These are phyloP conservation scores for Solanum paucissectum DNA, from an alignment of 257 asterid species.

Conservation along the genomic window DNA sequence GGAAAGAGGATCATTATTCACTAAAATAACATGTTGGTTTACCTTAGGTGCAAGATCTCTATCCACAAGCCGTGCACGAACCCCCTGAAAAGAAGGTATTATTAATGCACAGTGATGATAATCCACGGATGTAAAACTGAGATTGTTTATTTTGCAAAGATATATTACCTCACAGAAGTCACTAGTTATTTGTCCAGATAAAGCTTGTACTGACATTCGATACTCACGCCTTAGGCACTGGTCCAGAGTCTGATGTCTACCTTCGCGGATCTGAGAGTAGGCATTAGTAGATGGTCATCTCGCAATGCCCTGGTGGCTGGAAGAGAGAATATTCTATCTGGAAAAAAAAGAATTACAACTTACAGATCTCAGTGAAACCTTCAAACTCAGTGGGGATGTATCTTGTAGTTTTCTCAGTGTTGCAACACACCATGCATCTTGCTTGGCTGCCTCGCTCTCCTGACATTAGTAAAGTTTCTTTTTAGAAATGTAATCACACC, in stretches of 20 bases:
- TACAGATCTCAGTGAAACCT: constrained; percentile 90
- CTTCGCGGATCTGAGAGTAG: constrained; percentile 72
- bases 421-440: constrained; percentile 57
- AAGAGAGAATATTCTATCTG: background rate
- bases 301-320: background rate
- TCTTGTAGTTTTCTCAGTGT: constrained; percentile 65
- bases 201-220: constrained; percentile 78
- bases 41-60: constrained; percentile 85
- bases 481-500: background rate
- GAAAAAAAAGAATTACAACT: constrained; percentile 13
- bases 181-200: constrained; percentile 40
- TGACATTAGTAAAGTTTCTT: constrained; percentile 8
- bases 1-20: background rate
- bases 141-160: background rate
- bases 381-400: constrained; percentile 83
- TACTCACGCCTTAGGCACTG: constrained; percentile 87
- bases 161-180: constrained; percentile 72
- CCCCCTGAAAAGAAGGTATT: constrained; percentile 40
- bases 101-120: background rate
- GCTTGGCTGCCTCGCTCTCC: constrained; percentile 72
- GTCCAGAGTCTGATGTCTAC: constrained; percentile 82
- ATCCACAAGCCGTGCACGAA: constrained; percentile 72
- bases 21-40: background rate
- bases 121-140: background rate
- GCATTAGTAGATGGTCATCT: background rate